These are phyloP conservation scores for Tranzscheliella williamsii DNA, from an alignment of 1,284 basidiomycete genomes.

Conservation along the genomic window DNA sequence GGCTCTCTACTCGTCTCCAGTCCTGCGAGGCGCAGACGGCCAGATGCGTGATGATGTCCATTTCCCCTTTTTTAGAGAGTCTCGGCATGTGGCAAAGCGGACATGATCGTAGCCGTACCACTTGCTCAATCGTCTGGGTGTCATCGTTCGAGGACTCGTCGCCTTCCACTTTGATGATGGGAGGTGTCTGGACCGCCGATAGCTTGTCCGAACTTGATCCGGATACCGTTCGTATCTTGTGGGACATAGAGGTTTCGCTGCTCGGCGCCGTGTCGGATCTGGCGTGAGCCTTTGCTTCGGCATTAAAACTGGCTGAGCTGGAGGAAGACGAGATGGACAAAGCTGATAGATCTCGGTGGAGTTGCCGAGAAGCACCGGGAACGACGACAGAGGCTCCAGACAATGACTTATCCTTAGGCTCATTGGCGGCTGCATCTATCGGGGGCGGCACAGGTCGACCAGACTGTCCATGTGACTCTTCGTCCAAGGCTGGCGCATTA, in stretches of 20 bases:
- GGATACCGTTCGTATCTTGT: slow-evolving; percentile 1
- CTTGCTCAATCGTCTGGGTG: slow-evolving; percentile 67
- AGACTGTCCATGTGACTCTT: slow-evolving; percentile 1
- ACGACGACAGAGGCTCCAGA: not conserved
- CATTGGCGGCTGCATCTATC: not conserved
- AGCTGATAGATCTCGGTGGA: slow-evolving; percentile 25
- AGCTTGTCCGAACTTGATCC: slow-evolving; percentile 15
- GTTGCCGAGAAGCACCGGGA: slow-evolving; percentile 11
- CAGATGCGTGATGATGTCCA: slow-evolving; percentile 84
- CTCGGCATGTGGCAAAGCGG: slow-evolving; percentile 89
- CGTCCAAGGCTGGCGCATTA: slow-evolving; percentile 17
- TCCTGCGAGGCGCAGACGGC: slow-evolving; percentile 88
- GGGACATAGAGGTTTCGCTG: not conserved
- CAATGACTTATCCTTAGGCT: slow-evolving; percentile 8
- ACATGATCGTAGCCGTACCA: slow-evolving; percentile 92
- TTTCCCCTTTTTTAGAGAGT: slow-evolving; percentile 80
- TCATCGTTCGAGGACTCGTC: slow-evolving; percentile 5
- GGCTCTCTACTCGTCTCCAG: slow-evolving; percentile 78
- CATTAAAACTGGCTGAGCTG: no score
- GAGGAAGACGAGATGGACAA: slow-evolving; percentile 30
- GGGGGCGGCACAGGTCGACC: slow-evolving; percentile 6
- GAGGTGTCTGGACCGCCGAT: slow-evolving; percentile 16
- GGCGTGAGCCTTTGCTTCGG: not conserved
- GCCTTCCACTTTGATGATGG: slow-evolving; percentile 16
- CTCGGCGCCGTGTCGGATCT: not conserved